Conservation (phyloP, 2,329 filamentous ascomycete genomes). For the Fusarium tricinctum region DNA sequence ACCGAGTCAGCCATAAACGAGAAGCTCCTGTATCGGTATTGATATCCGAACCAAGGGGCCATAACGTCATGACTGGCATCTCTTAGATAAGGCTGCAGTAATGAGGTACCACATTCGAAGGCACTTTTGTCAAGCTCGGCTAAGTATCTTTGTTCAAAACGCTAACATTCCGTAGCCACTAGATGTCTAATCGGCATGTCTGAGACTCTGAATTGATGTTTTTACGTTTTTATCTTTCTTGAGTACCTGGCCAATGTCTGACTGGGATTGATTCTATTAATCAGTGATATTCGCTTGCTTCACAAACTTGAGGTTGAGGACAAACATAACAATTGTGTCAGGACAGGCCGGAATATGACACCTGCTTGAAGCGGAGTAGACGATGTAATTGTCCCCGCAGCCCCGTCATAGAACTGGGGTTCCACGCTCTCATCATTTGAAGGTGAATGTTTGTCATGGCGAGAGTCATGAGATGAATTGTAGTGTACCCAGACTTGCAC, state of each 20-base stretch:
- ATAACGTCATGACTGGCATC: conserved; percentile 27
- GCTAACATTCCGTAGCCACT: conserved; percentile 20
- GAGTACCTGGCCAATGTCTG: conserved; percentile 1
- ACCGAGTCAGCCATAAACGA: conserved; percentile 24
- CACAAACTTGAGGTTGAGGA: background rate
- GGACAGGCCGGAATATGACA: conserved; percentile 10
- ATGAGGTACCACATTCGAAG: conserved; percentile 17
- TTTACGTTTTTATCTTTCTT: conserved; percentile 2
- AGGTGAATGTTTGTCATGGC: conserved; percentile 1
- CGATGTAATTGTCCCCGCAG: conserved; percentile 28
- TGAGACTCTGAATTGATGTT: conserved; percentile 6
- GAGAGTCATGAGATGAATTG: background rate
- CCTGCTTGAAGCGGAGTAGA: conserved; percentile 29
- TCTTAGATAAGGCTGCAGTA: conserved; percentile 19
- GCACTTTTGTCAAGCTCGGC: conserved; percentile 8
- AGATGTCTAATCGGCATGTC: conserved; percentile 3
- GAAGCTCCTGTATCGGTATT: background rate
- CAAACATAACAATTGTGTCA: conserved; percentile 2
- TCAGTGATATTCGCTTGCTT: conserved; percentile 17
- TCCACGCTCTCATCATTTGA: conserved; percentile 22
- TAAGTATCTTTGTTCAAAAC: conserved; percentile 12
- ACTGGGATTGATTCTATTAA: conserved; percentile 30
- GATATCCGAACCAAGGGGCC: conserved; percentile 9
- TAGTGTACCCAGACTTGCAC: background rate
- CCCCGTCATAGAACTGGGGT: conserved; percentile 36